Evolutionary conservation across 805 yeast genomes (phyloP), one percentile per base, ranked within the genome.

Genomic region (Zygoascus tannicola): DNA sequence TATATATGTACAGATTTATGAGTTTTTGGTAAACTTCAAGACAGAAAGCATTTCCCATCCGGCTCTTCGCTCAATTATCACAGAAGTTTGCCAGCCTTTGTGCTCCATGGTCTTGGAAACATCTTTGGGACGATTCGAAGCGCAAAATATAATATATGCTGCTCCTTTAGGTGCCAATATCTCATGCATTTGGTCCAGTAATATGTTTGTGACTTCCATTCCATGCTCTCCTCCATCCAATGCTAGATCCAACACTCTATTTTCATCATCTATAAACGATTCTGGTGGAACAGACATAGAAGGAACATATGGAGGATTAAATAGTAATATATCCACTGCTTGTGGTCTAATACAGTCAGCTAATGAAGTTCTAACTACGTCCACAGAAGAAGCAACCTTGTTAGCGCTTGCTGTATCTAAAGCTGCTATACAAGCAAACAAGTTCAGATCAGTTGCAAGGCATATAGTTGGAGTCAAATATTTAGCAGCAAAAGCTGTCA

Each of bases 231-330:
- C 98, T 0, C 98, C 98, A 22, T 81, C 70, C 20, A 92, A 70
- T 0, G 98, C 98, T 44, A 90, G 63, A 58, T 90, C 96, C 0
- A 92, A 68, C 96, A 97, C 87, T 14, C 68, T 67, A 23, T 71
- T 69, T 16, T 75, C 78, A 7, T 70, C 74, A 2, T 68, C 69
- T 0, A 51, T 53, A 1, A 92, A 92, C 0, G 97, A 97, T 0
- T 85, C 82, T 0, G 56, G 57, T 2, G 54, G 51, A 4, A 50
- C 51, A 40, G 32, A 16, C 15, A 79, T 87, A 1, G 90, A 85
- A 0, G 98, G 98, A 1, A 92, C 98, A 58, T 92, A 92, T 0
- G 98, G 98, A 0, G 98, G 98, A 56, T 92, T 92, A 64, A 92
- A 92, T 1, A 92, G 69, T 19, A 92, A 65, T 1, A 90, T 45